phyloP scores from a whole-genome alignment of 192 early-diverging fungal species.

The Rhizophlyctis rosea region DNA sequence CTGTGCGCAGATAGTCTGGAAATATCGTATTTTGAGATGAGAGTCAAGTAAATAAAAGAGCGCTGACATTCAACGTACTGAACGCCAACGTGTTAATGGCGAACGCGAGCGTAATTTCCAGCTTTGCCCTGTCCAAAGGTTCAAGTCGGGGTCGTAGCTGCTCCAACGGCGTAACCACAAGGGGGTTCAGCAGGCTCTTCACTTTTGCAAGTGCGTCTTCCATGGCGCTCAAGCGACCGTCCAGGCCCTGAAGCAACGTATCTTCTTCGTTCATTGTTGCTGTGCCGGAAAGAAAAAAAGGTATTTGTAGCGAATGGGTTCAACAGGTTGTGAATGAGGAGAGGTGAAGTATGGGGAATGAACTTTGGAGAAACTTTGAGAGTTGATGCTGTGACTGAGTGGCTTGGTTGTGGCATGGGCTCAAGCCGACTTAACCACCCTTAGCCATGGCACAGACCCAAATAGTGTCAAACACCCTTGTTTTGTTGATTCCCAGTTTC shows the following conservation, averaged over 20 bases:
- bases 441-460: too few relatives aligned
- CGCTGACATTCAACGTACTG: constrained; percentile 9
- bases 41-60: neutral
- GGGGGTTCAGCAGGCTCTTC: constrained; percentile 9
- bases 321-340: too few relatives aligned
- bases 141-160: constrained; percentile 13
- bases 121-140: constrained; percentile 15
- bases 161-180: constrained; percentile 14
- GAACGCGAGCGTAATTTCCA: constrained; percentile 21
- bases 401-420: too few relatives aligned
- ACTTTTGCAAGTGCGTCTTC: constrained; percentile 3
- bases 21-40: neutral
- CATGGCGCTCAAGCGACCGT: neutral
- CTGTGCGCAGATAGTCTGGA: constrained; percentile 23
- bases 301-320: too few relatives aligned
- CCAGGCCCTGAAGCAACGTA: neutral
- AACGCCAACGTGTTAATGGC: constrained; percentile 20
- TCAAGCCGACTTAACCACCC: too few relatives aligned
- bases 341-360: too few relatives aligned
- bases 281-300: too few relatives aligned
- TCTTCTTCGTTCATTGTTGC: neutral
- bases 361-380: too few relatives aligned
- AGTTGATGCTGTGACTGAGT: too few relatives aligned
- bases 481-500: too few relatives aligned
- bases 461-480: too few relatives aligned